Evolutionary conservation across 2,329 filamentous ascomycete species (phyloP), one percentile per base, ranked within the genome.

Genomic region (Aspergillus persii): DNA sequence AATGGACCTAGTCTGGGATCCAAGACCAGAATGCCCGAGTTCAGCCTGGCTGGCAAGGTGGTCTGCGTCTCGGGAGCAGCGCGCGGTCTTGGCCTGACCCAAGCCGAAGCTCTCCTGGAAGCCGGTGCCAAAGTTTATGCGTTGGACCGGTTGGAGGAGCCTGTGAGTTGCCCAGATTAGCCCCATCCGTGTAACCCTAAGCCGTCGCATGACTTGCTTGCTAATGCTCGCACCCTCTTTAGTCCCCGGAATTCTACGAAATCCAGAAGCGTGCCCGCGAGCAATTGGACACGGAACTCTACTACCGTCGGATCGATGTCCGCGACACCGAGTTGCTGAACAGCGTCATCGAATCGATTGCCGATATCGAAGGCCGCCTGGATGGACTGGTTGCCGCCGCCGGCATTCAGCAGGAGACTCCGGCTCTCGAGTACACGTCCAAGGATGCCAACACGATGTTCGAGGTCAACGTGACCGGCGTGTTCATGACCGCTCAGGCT

Each of bases 301-400:
- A 86, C 55, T 96, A 96, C 79, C 87, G 89, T 69, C 86, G 88
- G 64, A 85, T 93, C 60, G 92, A 96, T 71, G 91, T 96, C 18
- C 86, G 90, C 31, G 86, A 95, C 70, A 86, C 88, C 26, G 79
- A 81, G 4, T 76, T 81, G 44, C 81, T 96, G 50, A 88, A 93
- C 72, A 80, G 79, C 47, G 83, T 90, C 54, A 81, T 96, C 51
- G 80, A 83, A 63, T 80, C 79, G 9, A 95, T 96, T 64, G 90
- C 86, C 15, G 80, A 86, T 53, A 77, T 84, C 60, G 85, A 92
- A 63, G 89, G 89, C 5, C 85, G 89, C 15, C 77, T 96, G 61
- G 91, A 96, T 70, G 92, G 92, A 0, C 78, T 96, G 57, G 86
- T 96, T 51, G 87, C 88, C 0, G 87, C 87, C 0, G 89, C 88